A percentile compares a stretch with the other conserved stretches of the same genome.
These are phyloP conservation scores for Cryptosporidium tyzzeri DNA, from an alignment of 169 alveolate genomes.

Conservation along the genomic window DNA sequence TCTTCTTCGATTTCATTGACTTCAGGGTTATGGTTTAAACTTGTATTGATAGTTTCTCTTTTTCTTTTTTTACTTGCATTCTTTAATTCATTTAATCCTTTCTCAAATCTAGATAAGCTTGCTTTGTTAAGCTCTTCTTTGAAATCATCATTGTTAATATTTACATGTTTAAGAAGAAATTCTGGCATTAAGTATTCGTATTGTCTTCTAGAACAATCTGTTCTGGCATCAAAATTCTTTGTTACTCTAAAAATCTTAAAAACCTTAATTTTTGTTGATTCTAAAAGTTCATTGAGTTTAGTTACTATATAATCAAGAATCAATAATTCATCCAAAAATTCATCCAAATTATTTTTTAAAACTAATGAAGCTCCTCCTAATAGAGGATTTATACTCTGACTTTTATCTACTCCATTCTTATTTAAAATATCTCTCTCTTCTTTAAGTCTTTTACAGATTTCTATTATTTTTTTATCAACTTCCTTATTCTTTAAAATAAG, in stretches of 20 bases:
- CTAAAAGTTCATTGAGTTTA: conserved; percentile 19
- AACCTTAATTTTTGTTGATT: conserved; percentile 78
- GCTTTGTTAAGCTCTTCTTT: conserved; percentile 20
- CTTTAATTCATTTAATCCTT: conserved; percentile 7
- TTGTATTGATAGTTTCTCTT: not conserved
- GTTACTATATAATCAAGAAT: conserved; percentile 39
- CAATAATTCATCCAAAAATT: conserved; percentile 32
- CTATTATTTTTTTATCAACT: not conserved
- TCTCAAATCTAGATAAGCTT: not conserved
- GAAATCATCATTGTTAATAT: conserved; percentile 9
- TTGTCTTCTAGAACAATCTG: conserved; percentile 85
- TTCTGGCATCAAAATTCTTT: conserved; percentile 87
- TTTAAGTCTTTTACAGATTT: not conserved
- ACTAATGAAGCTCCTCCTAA: not conserved
- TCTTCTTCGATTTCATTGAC: not conserved
- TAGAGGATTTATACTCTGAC: conserved; percentile 10
- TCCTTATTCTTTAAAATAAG: conserved; percentile 4
- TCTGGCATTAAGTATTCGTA: conserved; percentile 86
- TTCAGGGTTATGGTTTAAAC: conserved; percentile 29
- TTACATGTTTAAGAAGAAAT: conserved; percentile 72
- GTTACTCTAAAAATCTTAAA: conserved; percentile 84
- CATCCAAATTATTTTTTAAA: not conserved
- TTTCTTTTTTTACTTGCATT: conserved; percentile 17
- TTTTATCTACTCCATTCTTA: not conserved
- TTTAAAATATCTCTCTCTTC: conserved; percentile 18